These are phyloP conservation scores for Claviceps sp. DNA, from an alignment of 2,329 filamentous ascomycete species.

Conservation along the genomic window DNA sequence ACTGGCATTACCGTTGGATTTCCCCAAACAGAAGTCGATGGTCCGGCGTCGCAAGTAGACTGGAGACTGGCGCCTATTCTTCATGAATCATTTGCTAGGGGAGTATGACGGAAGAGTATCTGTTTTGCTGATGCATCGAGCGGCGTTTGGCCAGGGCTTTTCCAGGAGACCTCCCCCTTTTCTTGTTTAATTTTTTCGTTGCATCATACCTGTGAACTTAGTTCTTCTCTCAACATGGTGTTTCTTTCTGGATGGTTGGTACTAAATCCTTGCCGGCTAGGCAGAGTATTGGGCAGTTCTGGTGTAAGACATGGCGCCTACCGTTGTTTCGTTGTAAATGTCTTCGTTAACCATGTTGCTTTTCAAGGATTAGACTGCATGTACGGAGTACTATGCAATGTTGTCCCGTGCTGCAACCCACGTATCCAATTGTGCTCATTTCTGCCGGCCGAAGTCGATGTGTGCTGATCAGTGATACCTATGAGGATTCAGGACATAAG, in stretches of 20 bases:
- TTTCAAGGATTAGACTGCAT: neutral
- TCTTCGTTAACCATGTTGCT: neutral
- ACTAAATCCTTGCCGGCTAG: too few relatives aligned
- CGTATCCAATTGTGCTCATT: neutral
- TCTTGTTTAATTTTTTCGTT: neutral
- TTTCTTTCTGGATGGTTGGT: neutral
- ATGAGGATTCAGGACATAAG: too few relatives aligned
- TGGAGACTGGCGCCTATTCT: neutral
- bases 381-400: neutral
- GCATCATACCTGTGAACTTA: too few relatives aligned
- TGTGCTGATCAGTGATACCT: too few relatives aligned
- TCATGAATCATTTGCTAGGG: neutral
- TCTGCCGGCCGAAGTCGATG: too few relatives aligned
- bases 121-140: constrained; percentile 4
- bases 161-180: neutral
- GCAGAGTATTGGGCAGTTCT: neutral
- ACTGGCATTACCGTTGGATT: constrained; percentile 65
- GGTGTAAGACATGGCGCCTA: neutral
- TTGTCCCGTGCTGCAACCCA: neutral
- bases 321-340: neutral
- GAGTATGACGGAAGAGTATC: neutral
- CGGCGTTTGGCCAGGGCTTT: constrained; percentile 4
- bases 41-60: constrained; percentile 17
- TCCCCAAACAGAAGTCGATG: constrained; percentile 49
- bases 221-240: neutral